phyloP scores from a whole-genome alignment of 805 yeast species.

The Lipomyces yamadae region DNA sequence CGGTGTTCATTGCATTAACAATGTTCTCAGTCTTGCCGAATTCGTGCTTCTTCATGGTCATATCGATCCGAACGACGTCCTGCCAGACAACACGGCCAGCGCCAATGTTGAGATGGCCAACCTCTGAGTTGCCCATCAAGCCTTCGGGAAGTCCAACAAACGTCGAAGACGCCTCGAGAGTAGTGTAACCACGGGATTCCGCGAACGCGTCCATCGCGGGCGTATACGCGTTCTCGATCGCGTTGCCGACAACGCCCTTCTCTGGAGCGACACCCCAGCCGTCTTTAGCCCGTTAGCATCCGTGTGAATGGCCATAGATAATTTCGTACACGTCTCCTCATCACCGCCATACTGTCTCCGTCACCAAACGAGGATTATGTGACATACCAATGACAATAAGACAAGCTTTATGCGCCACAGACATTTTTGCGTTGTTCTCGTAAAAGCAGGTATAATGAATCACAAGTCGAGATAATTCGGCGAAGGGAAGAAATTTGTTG shows the following conservation, averaged over 20 bases:
- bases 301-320: not conserved
- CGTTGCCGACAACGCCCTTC: slow-evolving; percentile 35
- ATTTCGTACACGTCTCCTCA: not conserved
- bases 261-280: slow-evolving; percentile 37
- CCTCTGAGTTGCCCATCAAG: slow-evolving; percentile 41
- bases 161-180: slow-evolving; percentile 37
- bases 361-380: not conserved
- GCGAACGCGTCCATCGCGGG: slow-evolving; percentile 36
- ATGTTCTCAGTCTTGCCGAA: slow-evolving; percentile 30
- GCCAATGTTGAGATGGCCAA: slow-evolving; percentile 40
- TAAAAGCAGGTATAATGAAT: too few species aligned
- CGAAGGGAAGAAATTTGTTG: not conserved
- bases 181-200: slow-evolving; percentile 33
- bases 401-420: slow-evolving; percentile 34
- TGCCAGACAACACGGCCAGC: slow-evolving; percentile 42
- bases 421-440: not conserved
- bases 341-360: not conserved
- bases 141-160: slow-evolving; percentile 40
- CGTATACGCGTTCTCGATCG: slow-evolving; percentile 38
- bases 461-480: too few species aligned
- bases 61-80: slow-evolving; percentile 40
- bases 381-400: slow-evolving; percentile 37
- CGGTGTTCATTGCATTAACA: slow-evolving; percentile 29
- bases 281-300: slow-evolving; percentile 21
- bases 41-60: slow-evolving; percentile 35